Conservation (phyloP, 2,329 filamentous ascomycete genomes). For the Pseudocercospora musae region DNA sequence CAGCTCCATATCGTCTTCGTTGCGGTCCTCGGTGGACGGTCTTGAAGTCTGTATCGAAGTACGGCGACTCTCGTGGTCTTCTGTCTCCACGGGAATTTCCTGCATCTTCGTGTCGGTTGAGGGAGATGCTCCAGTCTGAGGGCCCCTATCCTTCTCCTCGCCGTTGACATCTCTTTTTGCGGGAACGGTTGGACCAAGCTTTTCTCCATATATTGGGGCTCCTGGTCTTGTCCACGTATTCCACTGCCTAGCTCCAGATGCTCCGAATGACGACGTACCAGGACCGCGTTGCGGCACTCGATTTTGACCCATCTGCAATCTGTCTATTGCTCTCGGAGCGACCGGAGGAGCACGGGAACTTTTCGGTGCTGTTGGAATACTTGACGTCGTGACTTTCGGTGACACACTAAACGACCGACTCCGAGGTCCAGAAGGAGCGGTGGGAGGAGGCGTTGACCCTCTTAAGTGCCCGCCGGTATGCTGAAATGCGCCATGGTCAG, state of each 20-base stretch:
- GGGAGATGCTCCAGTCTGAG: background rate
- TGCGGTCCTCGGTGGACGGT: background rate
- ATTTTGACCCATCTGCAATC: constrained; percentile 10
- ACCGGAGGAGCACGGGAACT: constrained; percentile 26
- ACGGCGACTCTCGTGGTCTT: constrained; percentile 9
- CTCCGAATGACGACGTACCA: constrained; percentile 22
- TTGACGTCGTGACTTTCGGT: constrained; percentile 31
- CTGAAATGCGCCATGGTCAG: constrained; percentile 22
- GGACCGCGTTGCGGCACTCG: constrained; percentile 21
- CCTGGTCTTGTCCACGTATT: constrained; percentile 45
- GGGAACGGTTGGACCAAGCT: constrained; percentile 33
- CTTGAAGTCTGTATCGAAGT: constrained; percentile 5
- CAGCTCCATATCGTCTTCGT: constrained; percentile 28
- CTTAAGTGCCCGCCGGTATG: constrained; percentile 7
- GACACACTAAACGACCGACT: constrained; percentile 36
- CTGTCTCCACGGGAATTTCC: constrained; percentile 13
- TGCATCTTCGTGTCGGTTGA: background rate
- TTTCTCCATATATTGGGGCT: constrained; percentile 27
- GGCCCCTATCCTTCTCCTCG: constrained; percentile 39
- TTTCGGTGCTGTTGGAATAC: constrained; percentile 38
- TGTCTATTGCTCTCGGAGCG: constrained; percentile 13
- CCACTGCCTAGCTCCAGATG: constrained; percentile 32
- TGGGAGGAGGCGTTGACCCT: constrained; percentile 29
- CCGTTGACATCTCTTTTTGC: constrained; percentile 45
- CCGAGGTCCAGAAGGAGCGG: constrained; percentile 34